phyloP scores from a whole-genome alignment of 164 flowering plant species.

The Chloranthus sessilifolius region DNA sequence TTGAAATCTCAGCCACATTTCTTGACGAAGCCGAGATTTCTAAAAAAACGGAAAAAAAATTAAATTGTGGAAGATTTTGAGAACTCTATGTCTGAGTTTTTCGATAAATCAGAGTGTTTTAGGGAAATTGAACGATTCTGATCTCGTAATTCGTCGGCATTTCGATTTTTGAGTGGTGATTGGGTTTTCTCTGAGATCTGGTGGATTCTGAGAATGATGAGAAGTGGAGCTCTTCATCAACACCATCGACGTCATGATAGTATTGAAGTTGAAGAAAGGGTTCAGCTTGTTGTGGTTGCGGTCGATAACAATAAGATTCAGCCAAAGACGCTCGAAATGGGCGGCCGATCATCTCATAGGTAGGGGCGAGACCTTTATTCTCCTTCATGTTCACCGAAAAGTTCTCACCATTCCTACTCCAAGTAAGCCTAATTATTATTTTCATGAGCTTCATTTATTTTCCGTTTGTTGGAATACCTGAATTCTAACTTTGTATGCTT shows the following conservation, averaged over 20 bases:
- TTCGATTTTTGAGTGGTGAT: too few relatives aligned
- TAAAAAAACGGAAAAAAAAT: too few relatives aligned
- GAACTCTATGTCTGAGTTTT: too few relatives aligned
- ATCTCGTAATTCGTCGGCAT: too few relatives aligned
- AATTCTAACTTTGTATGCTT: too few relatives aligned
- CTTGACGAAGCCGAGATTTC: too few relatives aligned
- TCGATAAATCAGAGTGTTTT: too few relatives aligned
- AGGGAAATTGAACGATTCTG: too few relatives aligned
- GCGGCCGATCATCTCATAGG: slow-evolving; percentile 31
- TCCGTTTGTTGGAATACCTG: too few relatives aligned
- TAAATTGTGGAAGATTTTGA: too few relatives aligned
- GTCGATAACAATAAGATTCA: slow-evolving; percentile 39
- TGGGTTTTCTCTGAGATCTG: not conserved
- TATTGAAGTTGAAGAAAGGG: not conserved
- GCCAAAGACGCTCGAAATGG: slow-evolving; percentile 52
- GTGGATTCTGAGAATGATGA: not conserved
- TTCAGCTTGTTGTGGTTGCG: slow-evolving; percentile 40
- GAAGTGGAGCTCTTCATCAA: not conserved
- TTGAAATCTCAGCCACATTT: too few relatives aligned
- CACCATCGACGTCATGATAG: not conserved
- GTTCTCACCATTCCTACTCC: slow-evolving; percentile 8
- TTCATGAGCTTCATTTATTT: too few relatives aligned
- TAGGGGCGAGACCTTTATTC: slow-evolving; percentile 31
- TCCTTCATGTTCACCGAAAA: slow-evolving; percentile 37
- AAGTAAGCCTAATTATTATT: slow-evolving; percentile 12